Percentiles rank a stretch among this genome's conserved stretches.
Conservation (phyloP, 2,329 filamentous ascomycete species). For the Arthrocladium fulminans region DNA sequence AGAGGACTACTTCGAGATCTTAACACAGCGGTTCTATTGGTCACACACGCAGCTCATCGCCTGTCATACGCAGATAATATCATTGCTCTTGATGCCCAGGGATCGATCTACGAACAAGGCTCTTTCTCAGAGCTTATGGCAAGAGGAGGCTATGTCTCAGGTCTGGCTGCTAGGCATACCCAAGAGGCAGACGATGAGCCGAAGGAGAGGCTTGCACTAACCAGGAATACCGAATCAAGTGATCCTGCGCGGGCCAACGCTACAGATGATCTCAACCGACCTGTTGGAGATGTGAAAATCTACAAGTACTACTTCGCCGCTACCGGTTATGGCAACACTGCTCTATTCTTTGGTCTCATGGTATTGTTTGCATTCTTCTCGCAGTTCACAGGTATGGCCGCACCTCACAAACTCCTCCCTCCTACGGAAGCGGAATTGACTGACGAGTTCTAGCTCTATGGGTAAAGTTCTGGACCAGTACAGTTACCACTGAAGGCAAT, state of each 20-base stretch:
- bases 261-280: neutral
- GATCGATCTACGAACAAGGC: constrained; percentile 35
- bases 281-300: neutral
- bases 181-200: constrained; percentile 25
- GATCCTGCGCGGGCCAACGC: constrained; percentile 25
- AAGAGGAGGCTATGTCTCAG: constrained; percentile 34
- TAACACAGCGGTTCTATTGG: constrained; percentile 33
- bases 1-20: constrained; percentile 38
- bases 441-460: constrained; percentile 11
- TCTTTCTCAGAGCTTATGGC: constrained; percentile 30
- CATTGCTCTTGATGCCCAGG: constrained; percentile 30
- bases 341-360: neutral
- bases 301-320: neutral
- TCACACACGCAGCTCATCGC: constrained; percentile 28
- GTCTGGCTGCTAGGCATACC: constrained; percentile 24
- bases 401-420: neutral
- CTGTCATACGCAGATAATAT: constrained; percentile 37
- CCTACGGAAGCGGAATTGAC: neutral
- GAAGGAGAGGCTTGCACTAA: constrained; percentile 24
- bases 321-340: neutral
- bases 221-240: constrained; percentile 28
- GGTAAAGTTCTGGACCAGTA: neutral
- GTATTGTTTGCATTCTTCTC: neutral
- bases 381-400: neutral
- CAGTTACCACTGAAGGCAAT: neutral